Evolutionary conservation across 176 grass and related monocot species (phyloP).

Genomic region (Typha latifolia): DNA sequence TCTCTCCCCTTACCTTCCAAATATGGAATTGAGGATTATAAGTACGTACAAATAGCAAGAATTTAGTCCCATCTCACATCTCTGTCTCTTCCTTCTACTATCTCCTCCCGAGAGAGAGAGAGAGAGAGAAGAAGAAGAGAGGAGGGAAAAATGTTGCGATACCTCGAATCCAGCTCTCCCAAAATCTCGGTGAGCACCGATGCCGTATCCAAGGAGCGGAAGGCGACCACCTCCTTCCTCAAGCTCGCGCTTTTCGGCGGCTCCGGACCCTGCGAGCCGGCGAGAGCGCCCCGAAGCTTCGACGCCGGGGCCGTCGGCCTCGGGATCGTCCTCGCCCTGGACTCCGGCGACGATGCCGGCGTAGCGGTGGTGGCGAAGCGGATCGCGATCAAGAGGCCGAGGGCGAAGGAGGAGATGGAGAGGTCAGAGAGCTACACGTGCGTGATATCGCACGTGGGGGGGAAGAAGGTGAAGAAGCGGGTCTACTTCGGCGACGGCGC

Average conservation of each 20-base stretch:
- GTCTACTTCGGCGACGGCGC: conserved; percentile 36
- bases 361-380: conserved; percentile 1
- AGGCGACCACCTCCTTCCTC: background rate
- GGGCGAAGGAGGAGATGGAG: conserved; percentile 22
- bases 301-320: conserved; percentile 15
- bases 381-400: background rate
- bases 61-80: background rate
- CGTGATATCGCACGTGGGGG: conserved; percentile 38
- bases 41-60: background rate
- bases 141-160: background rate
- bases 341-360: background rate
- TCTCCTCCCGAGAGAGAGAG: background rate
- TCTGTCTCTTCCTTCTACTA: background rate
- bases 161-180: background rate
- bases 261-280: background rate
- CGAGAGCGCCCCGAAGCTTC: background rate
- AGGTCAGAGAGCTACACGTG: conserved; percentile 63
- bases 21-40: background rate
- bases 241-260: background rate
- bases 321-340: no score
- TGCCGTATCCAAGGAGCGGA: background rate
- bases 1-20: background rate
- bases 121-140: background rate
- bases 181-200: background rate
- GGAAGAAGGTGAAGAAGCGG: conserved; percentile 31